A percentile compares a stretch with the other conserved stretches of the same genome.
These are phyloP conservation scores for Ganoderma lingzhi DNA, from an alignment of 1,284 basidiomycete species.

Conservation along the genomic window DNA sequence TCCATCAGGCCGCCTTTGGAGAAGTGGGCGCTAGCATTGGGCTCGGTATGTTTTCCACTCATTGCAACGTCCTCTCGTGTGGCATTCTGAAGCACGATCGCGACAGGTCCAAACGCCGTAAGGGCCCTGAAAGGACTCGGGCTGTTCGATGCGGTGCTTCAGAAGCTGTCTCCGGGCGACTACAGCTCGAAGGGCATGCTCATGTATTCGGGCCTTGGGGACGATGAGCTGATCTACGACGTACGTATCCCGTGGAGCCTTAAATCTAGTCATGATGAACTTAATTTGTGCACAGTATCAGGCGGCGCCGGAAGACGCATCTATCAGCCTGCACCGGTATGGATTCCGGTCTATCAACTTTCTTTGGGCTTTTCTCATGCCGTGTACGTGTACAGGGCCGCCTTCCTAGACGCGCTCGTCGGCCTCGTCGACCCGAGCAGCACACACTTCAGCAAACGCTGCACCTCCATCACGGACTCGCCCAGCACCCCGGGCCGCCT, in stretches of 20 bases:
- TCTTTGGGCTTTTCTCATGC: neutral
- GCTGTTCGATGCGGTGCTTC: constrained; percentile 50
- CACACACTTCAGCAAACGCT: constrained; percentile 61
- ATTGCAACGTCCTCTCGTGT: neutral
- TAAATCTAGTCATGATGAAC: neutral
- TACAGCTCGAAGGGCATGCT: constrained; percentile 46
- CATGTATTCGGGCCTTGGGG: constrained; percentile 51
- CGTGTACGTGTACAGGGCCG: constrained; percentile 45
- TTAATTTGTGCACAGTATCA: neutral
- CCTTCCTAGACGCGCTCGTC: constrained; percentile 57
- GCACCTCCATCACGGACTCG: constrained; percentile 45
- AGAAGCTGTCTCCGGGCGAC: constrained; percentile 44
- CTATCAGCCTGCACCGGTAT: neutral
- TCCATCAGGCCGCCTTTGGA: constrained; percentile 49
- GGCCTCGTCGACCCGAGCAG: constrained; percentile 50
- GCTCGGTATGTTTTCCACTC: constrained; percentile 46
- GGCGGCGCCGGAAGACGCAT: neutral
- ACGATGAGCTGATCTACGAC: constrained; percentile 53
- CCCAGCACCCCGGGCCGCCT: constrained; percentile 38
- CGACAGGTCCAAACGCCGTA: constrained; percentile 58
- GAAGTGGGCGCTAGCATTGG: constrained; percentile 64
- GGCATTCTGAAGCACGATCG: neutral
- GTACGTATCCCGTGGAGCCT: constrained; percentile 40
- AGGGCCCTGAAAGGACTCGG: constrained; percentile 55
- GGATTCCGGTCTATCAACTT: neutral